Conservation (phyloP, 257 asterid genomes). For the Solanum pennellii region DNA sequence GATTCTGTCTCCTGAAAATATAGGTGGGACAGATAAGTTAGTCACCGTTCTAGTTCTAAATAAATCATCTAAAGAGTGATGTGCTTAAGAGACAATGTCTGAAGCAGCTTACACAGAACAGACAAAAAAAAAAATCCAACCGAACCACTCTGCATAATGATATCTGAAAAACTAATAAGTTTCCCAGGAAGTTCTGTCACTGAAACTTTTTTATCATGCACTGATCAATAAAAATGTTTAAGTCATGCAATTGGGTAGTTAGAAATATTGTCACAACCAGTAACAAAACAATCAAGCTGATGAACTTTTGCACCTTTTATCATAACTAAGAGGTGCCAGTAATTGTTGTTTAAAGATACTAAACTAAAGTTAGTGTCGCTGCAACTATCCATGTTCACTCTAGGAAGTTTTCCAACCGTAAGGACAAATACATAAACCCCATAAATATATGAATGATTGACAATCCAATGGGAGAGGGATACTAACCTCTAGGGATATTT, state of each 20-base stretch:
- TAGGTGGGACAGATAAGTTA: background rate
- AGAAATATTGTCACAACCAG: background rate
- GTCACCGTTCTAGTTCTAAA: background rate
- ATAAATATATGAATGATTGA: background rate
- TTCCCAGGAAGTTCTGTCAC: background rate
- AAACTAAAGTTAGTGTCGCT: background rate
- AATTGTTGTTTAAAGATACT: background rate
- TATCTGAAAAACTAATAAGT: background rate
- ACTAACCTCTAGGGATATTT: background rate
- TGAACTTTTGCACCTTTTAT: background rate
- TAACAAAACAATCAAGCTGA: background rate
- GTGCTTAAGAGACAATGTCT: background rate
- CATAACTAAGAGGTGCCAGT: background rate
- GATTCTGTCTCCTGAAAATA: conserved; percentile 18
- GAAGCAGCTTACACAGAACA: background rate
- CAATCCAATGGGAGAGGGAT: background rate
- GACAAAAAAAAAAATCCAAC: background rate
- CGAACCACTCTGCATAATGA: background rate
- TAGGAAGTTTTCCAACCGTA: background rate
- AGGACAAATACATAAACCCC: background rate
- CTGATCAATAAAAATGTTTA: background rate
- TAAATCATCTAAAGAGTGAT: background rate
- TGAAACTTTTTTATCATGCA: background rate
- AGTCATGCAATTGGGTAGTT: background rate
- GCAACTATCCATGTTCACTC: background rate